Evolutionary conservation across 2,329 filamentous ascomycete genomes (phyloP).

Genomic region (Diaporthe sp.): DNA sequence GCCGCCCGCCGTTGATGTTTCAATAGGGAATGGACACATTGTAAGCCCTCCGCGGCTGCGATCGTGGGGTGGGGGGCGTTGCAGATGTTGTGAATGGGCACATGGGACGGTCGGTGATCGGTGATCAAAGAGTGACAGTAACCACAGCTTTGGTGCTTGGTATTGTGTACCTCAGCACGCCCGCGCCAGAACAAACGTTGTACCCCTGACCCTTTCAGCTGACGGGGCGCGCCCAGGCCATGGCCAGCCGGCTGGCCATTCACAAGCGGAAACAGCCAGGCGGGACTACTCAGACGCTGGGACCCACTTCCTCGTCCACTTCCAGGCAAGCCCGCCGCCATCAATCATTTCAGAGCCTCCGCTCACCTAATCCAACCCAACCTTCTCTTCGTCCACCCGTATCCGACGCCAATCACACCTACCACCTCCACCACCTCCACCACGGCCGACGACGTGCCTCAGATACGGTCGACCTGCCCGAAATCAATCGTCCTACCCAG

Average conservation of each 20-base stretch:
- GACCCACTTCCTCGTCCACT: slow-evolving; percentile 26
- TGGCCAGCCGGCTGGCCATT: slow-evolving; percentile 19
- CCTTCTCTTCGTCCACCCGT: slow-evolving; percentile 36
- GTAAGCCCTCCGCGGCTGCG: background rate
- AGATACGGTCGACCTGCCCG: slow-evolving; percentile 28
- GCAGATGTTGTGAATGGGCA: background rate
- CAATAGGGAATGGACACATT: background rate
- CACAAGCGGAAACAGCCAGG: slow-evolving; percentile 16
- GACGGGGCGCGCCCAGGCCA: slow-evolving; percentile 28
- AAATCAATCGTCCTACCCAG: slow-evolving; percentile 30
- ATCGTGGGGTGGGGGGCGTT: background rate
- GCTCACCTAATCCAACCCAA: slow-evolving; percentile 36
- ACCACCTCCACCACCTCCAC: slow-evolving; percentile 22
- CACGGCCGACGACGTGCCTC: slow-evolving; percentile 35
- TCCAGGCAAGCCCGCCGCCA: slow-evolving; percentile 32
- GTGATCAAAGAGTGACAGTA: slow-evolving; percentile 22
- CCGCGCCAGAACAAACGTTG: slow-evolving; percentile 9
- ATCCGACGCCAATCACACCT: slow-evolving; percentile 9
- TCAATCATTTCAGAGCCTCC: slow-evolving; percentile 36
- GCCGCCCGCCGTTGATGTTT: background rate
- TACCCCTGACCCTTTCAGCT: slow-evolving; percentile 31
- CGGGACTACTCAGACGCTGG: slow-evolving; percentile 22
- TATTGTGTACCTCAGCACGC: background rate
- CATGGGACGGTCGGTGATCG: slow-evolving; percentile 10
- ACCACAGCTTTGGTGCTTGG: background rate